phyloP scores from a whole-genome alignment of 345 rosid genomes.

The Stellera chamaejasme region DNA sequence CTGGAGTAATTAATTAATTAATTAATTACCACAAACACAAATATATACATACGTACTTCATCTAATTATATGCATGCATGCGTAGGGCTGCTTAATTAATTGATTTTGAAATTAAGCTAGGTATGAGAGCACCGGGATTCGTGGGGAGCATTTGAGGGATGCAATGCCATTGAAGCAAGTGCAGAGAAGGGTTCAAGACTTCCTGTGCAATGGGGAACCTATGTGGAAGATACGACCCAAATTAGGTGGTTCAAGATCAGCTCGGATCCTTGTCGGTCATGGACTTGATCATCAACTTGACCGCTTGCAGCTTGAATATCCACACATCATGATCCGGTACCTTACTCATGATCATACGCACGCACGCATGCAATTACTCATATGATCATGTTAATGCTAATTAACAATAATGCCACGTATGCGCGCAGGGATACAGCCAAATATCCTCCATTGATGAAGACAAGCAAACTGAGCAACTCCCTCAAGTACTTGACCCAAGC shows the following conservation, averaged over 20 bases:
- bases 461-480: constrained; percentile 93
- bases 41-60: neutral
- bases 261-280: constrained; percentile 91
- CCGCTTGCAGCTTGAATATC: constrained; percentile 72
- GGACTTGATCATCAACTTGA: constrained; percentile 77
- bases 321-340: constrained; percentile 69
- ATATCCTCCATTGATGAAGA: constrained; percentile 89
- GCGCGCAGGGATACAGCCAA: constrained; percentile 64
- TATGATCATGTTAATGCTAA: neutral
- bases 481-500: constrained; percentile 82
- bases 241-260: constrained; percentile 48
- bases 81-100: neutral
- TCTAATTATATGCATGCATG: neutral
- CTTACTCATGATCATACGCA: neutral
- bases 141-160: constrained; percentile 63
- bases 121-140: constrained; percentile 78
- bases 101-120: constrained; percentile 17
- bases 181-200: constrained; percentile 77
- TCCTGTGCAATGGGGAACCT: constrained; percentile 82
- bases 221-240: constrained; percentile 91
- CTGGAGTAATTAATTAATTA: no score
- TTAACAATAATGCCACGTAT: neutral
- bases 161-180: constrained; percentile 64
- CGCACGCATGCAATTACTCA: neutral
- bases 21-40: neutral